phyloP scores from a whole-genome alignment of 257 asterid species.

The Solanum habrochaites region DNA sequence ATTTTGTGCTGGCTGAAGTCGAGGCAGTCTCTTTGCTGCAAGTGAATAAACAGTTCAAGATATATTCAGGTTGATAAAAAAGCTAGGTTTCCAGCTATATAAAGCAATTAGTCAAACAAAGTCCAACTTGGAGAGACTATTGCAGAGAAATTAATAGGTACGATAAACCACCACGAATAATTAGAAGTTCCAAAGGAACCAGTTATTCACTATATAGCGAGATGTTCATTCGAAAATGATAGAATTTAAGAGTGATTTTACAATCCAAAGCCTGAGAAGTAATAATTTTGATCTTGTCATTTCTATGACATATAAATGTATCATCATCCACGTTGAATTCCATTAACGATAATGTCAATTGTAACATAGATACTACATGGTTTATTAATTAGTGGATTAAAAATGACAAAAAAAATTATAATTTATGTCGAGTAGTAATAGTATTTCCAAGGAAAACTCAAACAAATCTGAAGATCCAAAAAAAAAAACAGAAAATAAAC shows the following conservation, averaged over 20 bases:
- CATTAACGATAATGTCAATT: background rate
- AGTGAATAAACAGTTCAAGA: background rate
- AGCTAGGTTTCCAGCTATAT: background rate
- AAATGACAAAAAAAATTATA: background rate
- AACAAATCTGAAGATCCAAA: background rate
- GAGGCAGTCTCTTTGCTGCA: slow-evolving; percentile 80
- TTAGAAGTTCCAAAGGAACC: background rate
- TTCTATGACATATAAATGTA: background rate
- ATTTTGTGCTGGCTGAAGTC: slow-evolving; percentile 63
- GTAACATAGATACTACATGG: background rate
- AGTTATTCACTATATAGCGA: background rate
- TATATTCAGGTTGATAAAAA: background rate
- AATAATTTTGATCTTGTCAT: background rate
- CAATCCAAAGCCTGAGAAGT: background rate
- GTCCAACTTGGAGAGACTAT: background rate
- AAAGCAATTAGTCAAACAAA: background rate
- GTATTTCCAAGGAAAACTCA: background rate
- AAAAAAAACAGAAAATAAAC: background rate
- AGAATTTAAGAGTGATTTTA: background rate
- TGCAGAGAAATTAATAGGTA: background rate
- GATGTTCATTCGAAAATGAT: background rate
- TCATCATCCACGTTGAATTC: background rate
- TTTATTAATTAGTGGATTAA: background rate
- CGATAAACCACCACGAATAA: background rate
- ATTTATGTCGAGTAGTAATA: background rate